Evolutionary conservation across 1,139 yeast species (phyloP), one percentile per base, ranked within the genome.

Genomic region (Waltiozyma sp.): DNA sequence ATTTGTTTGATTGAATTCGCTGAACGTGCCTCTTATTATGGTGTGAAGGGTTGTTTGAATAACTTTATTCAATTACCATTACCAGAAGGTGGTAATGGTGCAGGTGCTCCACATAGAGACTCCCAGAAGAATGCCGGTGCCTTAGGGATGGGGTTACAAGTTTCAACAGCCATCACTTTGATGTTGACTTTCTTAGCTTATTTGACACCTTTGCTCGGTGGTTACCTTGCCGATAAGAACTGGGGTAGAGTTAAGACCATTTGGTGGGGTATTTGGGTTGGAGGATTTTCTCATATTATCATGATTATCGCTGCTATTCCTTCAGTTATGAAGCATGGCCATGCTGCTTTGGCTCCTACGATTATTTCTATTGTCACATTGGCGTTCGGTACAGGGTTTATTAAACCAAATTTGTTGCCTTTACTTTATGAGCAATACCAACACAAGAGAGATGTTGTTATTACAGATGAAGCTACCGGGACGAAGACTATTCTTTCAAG

Each of bases 151-250:
- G 78, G 80, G 41, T 70, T 75, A 41, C 70, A 69, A 47, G 77
- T 80, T 54, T 88, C 94, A 33, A 78, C 86, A 41, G 91, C 86
- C 23, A 70, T 85, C 49, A 75, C 86, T n/a, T 77, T 81, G 59
- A 77, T 83, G 56, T 78, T 83, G 70, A 86, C 81, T 58, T 84
- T 85, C 58, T 80, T 88, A 83, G 81, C 89, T 59, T 85, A 85
- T 59, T 69, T 83, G 40, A 80, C 91, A 39, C 95, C 95, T 35
- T 70, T 85, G 45, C 66, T 79, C 45, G 89, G 89, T 57, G 94
- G 89, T 45, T 76, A 80, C 63, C 53, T 84, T 33, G 78, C 93
- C 42, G 95, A 85, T 62, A 75, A 83, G 51, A 78, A 68, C 61
- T 73, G 75, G 67, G 93, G 94, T 47, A 79, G 81, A 59, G 78